Conservation (phyloP, 768 basidiomycete genomes). For the Boletellus sp. region DNA sequence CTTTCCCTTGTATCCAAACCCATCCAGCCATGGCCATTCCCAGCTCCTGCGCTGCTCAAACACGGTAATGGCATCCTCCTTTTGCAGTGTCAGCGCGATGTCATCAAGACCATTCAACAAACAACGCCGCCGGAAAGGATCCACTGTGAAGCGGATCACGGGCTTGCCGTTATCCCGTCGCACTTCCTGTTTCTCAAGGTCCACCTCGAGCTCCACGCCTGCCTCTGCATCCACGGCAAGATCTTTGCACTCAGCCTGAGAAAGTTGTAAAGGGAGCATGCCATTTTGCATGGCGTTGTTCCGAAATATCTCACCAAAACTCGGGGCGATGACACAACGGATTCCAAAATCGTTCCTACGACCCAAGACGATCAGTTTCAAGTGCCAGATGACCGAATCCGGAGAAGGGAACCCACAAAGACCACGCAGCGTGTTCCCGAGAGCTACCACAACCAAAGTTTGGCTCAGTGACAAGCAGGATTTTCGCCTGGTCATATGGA, state of each 20-base stretch:
- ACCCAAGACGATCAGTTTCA: constrained; percentile 1
- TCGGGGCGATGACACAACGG: constrained; percentile 80
- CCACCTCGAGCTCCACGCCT: constrained; percentile 75
- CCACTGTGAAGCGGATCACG: constrained; percentile 73
- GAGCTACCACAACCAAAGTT: constrained; percentile 94
- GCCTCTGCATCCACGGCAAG: constrained; percentile 75
- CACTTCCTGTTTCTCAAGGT: constrained; percentile 79
- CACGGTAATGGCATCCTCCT: constrained; percentile 59
- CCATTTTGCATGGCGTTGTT: constrained; percentile 93
- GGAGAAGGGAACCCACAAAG: constrained; percentile 50
- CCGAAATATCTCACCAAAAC: constrained; percentile 88
- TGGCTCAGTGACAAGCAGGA: constrained; percentile 78
- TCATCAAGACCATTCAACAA: constrained; percentile 95
- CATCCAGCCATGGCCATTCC: constrained; percentile 95
- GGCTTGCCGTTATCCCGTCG: constrained; percentile 70
- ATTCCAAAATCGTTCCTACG: constrained; percentile 85
- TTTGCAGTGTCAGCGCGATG: constrained; percentile 90
- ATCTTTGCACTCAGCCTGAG: constrained; percentile 67
- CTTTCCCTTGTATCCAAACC: constrained; percentile 82
- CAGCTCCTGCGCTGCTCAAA: constrained; percentile 80
- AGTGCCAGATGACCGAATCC: neutral
- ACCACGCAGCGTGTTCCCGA: constrained; percentile 89
- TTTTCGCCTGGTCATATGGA: constrained; percentile 71
- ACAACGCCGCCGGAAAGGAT: constrained; percentile 90
- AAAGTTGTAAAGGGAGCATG: constrained; percentile 74